Evolutionary conservation across 805 yeast species (phyloP).

Genomic region (Tetrapisispora namnaoensis): DNA sequence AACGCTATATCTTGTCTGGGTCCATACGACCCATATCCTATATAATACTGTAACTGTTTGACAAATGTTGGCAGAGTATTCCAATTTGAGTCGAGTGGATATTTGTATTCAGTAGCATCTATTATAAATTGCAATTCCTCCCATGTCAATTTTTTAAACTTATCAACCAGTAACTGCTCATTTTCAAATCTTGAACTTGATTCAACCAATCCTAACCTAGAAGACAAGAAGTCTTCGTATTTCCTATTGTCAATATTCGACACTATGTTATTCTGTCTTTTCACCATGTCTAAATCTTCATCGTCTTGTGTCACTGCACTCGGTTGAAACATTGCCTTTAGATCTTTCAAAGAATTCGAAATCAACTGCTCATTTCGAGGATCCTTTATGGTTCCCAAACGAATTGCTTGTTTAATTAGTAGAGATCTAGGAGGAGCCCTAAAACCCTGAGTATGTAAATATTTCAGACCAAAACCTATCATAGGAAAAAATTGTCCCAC

Average conservation of each 20-base stretch:
- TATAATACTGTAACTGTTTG: conserved; percentile 49
- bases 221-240: conserved; percentile 7
- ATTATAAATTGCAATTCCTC: conserved; percentile 13
- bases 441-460: background rate
- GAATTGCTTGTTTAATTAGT: conserved; percentile 14
- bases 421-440: conserved; percentile 15
- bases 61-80: conserved; percentile 35
- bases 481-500: too few species aligned
- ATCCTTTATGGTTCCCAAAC: conserved; percentile 7
- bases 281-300: conserved; percentile 10
- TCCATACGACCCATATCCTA: conserved; percentile 65
- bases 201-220: conserved; percentile 8
- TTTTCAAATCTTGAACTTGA: background rate
- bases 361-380: conserved; percentile 2
- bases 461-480: background rate
- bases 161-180: conserved; percentile 1
- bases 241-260: conserved; percentile 11
- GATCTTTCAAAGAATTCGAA: conserved; percentile 18
- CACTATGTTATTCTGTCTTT: conserved; percentile 4
- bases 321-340: conserved; percentile 19
- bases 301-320: conserved; percentile 19
- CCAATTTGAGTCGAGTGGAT: conserved; percentile 42
- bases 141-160: conserved; percentile 8
- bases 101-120: conserved; percentile 17
- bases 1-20: conserved; percentile 49